Percentiles rank a stretch among this genome's conserved stretches.
Evolutionary conservation across 371 early-diverging fungal genomes (phyloP).

Genomic region (Syncephalastrum monosporum): DNA sequence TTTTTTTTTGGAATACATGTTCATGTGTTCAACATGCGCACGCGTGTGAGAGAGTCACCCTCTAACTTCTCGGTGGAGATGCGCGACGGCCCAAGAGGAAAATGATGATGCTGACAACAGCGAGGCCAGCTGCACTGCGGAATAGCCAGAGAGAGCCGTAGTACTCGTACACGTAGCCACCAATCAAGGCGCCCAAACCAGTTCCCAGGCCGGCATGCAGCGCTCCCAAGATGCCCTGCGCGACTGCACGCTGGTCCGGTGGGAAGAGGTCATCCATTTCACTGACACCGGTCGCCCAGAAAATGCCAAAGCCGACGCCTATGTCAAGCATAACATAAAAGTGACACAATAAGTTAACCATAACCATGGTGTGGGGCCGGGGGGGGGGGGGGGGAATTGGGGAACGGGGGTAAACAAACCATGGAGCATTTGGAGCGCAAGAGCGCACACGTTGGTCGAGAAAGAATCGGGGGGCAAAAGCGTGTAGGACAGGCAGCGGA

Average conservation of each 20-base stretch:
- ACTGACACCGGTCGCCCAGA: conserved; percentile 41
- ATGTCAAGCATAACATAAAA: not conserved
- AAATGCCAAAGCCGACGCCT: conserved; percentile 21
- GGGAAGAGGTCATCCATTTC: conserved; percentile 42
- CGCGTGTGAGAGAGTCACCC: too few species aligned
- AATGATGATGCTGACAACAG: conserved; percentile 12
- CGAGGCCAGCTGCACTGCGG: conserved; percentile 13
- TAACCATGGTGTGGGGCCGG: too few species aligned
- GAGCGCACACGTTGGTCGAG: conserved; percentile 32
- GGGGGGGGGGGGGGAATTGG: not conserved
- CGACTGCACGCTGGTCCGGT: conserved; percentile 34
- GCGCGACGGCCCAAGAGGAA: conserved; percentile 17
- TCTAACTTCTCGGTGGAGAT: too few species aligned
- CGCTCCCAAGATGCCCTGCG: conserved; percentile 41
- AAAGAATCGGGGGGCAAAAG: conserved; percentile 30
- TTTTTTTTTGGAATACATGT: too few species aligned
- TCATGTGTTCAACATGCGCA: too few species aligned
- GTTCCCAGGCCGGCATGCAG: conserved; percentile 34
- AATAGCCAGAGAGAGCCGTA: conserved; percentile 27
- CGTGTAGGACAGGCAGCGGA: conserved; percentile 37
- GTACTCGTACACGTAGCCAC: conserved; percentile 28
- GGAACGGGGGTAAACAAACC: conserved; percentile 14
- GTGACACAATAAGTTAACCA: too few species aligned
- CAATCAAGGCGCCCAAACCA: conserved; percentile 33
- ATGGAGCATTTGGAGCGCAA: conserved; percentile 39